phyloP scores from a whole-genome alignment of 768 basidiomycete species.

The Lyophyllum semitale region DNA sequence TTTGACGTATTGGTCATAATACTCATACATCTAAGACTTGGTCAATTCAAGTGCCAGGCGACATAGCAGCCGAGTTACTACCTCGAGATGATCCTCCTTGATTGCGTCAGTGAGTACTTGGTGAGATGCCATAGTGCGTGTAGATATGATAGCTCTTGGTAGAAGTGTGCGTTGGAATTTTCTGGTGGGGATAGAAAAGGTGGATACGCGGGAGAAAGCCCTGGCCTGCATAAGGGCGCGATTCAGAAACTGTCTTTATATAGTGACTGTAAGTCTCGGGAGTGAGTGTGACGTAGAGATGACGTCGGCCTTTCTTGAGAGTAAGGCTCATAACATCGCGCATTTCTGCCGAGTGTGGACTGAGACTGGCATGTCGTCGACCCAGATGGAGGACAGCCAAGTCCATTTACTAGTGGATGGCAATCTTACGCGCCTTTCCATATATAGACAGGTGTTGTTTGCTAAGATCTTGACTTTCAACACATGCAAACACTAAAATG shows the following conservation, averaged over 20 bases:
- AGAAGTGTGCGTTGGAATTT: not conserved
- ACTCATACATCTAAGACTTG: conserved; percentile 53
- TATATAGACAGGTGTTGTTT: conserved; percentile 6
- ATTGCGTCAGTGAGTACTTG: conserved; percentile 40
- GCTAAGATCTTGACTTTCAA: conserved; percentile 29
- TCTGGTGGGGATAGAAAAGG: not conserved
- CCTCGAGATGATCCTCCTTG: conserved; percentile 53
- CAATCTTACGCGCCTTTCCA: not conserved
- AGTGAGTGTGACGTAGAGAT: not conserved
- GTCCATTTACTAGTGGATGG: not conserved
- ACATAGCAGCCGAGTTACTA: conserved; percentile 13
- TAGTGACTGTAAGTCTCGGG: not conserved
- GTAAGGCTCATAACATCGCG: too few relatives aligned
- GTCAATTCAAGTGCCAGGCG: not conserved
- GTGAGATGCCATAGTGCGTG: conserved; percentile 19
- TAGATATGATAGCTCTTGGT: not conserved
- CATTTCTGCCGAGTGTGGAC: too few relatives aligned
- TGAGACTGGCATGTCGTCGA: too few relatives aligned
- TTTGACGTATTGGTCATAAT: conserved; percentile 50
- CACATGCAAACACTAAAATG: conserved; percentile 45
- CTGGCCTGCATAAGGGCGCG: not conserved
- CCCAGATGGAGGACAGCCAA: too few relatives aligned
- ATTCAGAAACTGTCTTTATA: not conserved
- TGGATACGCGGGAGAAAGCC: not conserved
- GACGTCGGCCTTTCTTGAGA: too few relatives aligned